Evolutionary conservation across 202 grass and related monocot genomes (phyloP).

Genomic region (Tripidium arundinaceum): DNA sequence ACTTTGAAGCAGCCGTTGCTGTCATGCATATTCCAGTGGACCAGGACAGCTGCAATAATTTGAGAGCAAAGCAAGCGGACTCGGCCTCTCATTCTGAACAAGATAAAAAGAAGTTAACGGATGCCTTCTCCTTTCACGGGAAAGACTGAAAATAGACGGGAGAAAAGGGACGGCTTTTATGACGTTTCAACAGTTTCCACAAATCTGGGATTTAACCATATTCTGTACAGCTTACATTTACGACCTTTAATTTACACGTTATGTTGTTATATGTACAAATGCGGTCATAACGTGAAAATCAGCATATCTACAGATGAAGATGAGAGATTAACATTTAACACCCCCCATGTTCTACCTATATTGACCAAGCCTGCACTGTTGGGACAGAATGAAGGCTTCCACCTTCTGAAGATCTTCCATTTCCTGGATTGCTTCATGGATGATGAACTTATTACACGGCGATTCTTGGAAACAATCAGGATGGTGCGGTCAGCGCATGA

Average conservation of each 20-base stretch:
- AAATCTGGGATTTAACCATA: background rate
- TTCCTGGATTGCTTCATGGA: background rate
- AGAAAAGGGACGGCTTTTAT: background rate
- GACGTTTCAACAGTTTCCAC: background rate
- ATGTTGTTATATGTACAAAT: conserved; percentile 31
- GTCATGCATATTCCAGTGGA: conserved; percentile 38
- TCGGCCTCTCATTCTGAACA: conserved; percentile 13
- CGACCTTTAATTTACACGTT: conserved; percentile 21
- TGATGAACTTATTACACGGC: background rate
- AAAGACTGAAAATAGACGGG: background rate
- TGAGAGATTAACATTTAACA: too few species aligned
- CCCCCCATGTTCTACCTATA: background rate
- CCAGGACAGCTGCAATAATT: conserved; percentile 27
- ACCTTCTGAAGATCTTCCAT: background rate
- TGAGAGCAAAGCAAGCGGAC: background rate
- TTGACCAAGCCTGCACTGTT: background rate
- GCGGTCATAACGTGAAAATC: background rate
- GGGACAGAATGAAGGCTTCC: background rate
- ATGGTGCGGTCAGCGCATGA: conserved; percentile 33
- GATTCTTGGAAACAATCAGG: background rate
- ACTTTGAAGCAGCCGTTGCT: conserved; percentile 26
- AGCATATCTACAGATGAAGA: background rate
- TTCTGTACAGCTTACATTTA: conserved; percentile 34
- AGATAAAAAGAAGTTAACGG: background rate
- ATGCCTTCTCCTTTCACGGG: background rate